Percentiles rank a stretch among this genome's conserved stretches.
Evolutionary conservation across 2,329 filamentous ascomycete species (phyloP).

Genomic region (Tolypocladium pustulatum): DNA sequence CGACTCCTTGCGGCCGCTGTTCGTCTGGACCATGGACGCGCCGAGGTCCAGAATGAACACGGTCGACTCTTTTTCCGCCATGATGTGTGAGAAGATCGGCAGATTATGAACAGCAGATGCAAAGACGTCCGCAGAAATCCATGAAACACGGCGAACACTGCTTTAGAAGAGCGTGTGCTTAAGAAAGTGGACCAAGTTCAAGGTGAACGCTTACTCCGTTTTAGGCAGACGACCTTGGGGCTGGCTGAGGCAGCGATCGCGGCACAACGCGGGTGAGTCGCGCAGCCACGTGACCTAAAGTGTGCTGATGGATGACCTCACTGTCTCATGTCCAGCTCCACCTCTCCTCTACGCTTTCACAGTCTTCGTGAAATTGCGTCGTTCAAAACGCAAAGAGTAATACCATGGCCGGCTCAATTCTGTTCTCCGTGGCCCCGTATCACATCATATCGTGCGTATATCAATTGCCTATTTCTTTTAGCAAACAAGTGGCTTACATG

Average conservation of each 20-base stretch:
- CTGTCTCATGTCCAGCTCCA: neutral
- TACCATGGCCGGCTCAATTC: conserved; percentile 35
- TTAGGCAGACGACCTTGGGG: conserved; percentile 9
- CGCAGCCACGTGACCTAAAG: conserved; percentile 19
- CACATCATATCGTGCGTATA: conserved; percentile 60
- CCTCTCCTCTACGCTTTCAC: neutral
- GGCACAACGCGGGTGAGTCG: conserved; percentile 15
- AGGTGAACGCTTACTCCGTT: neutral
- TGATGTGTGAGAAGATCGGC: conserved; percentile 23
- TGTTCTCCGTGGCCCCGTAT: conserved; percentile 60
- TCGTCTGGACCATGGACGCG: conserved; percentile 66
- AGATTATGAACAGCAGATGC: neutral
- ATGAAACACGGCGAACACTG: neutral
- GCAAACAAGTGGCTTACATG: conserved; percentile 10
- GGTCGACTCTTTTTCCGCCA: conserved; percentile 89
- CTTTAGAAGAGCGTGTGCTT: neutral
- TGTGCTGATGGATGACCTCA: conserved; percentile 2
- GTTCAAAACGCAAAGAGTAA: neutral
- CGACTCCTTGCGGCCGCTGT: conserved; percentile 60
- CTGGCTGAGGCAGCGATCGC: neutral
- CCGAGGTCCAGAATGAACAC: conserved; percentile 89
- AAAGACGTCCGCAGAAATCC: neutral
- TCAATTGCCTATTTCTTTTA: neutral
- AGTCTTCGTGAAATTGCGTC: neutral
- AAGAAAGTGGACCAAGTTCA: neutral